Evolutionary conservation across 2,329 filamentous ascomycete species (phyloP).

Genomic region (Ophiostoma sp.): DNA sequence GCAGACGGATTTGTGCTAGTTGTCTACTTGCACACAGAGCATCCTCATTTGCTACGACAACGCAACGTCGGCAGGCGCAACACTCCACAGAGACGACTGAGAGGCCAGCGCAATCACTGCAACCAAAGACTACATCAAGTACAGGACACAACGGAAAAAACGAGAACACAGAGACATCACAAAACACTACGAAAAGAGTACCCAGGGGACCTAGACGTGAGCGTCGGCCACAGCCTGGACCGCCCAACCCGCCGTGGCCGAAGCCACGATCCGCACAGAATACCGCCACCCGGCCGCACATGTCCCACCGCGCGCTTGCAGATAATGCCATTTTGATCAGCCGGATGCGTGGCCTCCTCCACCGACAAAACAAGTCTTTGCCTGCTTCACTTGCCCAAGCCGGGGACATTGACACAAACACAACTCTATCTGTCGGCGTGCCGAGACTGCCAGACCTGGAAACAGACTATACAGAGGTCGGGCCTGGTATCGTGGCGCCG

Average conservation of each 20-base stretch:
- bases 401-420: background rate
- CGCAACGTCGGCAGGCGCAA: background rate
- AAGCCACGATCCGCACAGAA: background rate
- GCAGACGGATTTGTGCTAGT: background rate
- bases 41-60: background rate
- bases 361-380: too few relatives aligned
- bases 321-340: background rate
- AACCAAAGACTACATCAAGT: background rate
- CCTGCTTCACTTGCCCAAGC: background rate
- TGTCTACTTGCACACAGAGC: background rate
- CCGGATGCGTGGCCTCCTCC: background rate
- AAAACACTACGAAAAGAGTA: too few relatives aligned
- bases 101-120: too few relatives aligned
- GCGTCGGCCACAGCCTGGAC: constrained; percentile 14
- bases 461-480: constrained; percentile 19
- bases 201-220: background rate
- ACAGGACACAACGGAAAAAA: background rate
- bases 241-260: constrained; percentile 21
- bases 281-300: background rate
- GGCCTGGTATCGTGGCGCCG: constrained; percentile 16
- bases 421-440: background rate
- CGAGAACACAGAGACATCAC: background rate
- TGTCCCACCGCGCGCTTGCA: background rate
- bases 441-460: constrained; percentile 15
- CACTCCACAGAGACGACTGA: background rate